Evolutionary conservation across 1,284 basidiomycete species (phyloP).

Genomic region (Malassezia sympodialis): DNA sequence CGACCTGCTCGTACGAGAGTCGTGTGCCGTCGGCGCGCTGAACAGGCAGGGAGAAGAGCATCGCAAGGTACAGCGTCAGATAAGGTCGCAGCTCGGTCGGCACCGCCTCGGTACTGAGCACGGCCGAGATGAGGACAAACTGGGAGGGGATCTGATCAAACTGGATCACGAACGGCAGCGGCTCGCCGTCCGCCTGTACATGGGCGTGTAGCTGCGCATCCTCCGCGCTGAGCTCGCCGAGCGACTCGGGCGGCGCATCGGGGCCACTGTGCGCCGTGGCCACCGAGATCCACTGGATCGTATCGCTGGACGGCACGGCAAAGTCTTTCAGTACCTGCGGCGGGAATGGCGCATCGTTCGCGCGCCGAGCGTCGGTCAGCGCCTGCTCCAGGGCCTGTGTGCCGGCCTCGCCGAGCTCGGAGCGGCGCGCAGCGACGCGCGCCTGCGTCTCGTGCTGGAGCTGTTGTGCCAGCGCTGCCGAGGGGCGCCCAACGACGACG

Average conservation of each 20-base stretch:
- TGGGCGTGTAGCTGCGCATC: constrained; percentile 55
- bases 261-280: constrained; percentile 54
- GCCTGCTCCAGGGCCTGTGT: constrained; percentile 62
- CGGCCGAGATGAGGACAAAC: constrained; percentile 64
- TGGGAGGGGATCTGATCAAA: constrained; percentile 69
- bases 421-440: constrained; percentile 63
- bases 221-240: constrained; percentile 35
- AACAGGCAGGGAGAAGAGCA: constrained; percentile 84
- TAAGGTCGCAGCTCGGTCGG: constrained; percentile 50
- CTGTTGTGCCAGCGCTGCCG: constrained; percentile 68
- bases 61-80: constrained; percentile 70
- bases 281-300: constrained; percentile 89
- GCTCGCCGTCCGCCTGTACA: constrained; percentile 61
- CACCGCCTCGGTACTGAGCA: constrained; percentile 55
- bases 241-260: constrained; percentile 18
- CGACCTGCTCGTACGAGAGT: constrained; percentile 76
- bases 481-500: constrained; percentile 71
- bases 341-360: constrained; percentile 76
- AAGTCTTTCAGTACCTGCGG: constrained; percentile 67
- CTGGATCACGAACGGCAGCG: constrained; percentile 78
- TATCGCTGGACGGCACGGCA: constrained; percentile 57
- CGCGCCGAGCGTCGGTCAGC: constrained; percentile 71
- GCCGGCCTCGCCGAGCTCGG: constrained; percentile 67
- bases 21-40: constrained; percentile 61
- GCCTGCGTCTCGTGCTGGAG: constrained; percentile 73